phyloP scores from a whole-genome alignment of 805 yeast species.

The Cyberlindnera suaveolens region DNA sequence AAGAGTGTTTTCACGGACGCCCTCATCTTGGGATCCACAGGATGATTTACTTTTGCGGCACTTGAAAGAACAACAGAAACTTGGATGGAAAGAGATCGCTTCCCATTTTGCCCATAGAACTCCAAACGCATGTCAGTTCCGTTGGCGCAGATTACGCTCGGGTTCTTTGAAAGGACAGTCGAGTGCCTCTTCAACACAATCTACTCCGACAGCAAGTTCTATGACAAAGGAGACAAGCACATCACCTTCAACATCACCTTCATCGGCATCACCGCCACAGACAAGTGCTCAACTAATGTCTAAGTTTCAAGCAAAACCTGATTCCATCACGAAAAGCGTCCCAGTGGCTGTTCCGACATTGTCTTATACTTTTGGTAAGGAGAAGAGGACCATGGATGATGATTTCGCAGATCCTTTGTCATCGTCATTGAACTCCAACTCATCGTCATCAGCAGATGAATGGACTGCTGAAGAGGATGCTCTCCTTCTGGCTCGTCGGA shows the following conservation, averaged over 20 bases:
- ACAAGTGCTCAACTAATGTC: neutral
- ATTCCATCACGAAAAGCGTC: neutral
- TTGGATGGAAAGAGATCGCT: slow-evolving; percentile 88
- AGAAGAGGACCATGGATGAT: neutral
- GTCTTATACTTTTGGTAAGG: neutral
- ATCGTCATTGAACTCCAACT: slow-evolving; percentile 3
- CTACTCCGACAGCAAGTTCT: slow-evolving; percentile 10
- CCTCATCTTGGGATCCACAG: slow-evolving; percentile 72
- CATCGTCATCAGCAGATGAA: slow-evolving; percentile 10
- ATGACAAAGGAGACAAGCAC: slow-evolving; percentile 5
- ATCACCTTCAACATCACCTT: slow-evolving; percentile 11
- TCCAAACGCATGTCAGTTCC: slow-evolving; percentile 83
- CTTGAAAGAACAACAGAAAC: slow-evolving; percentile 72
- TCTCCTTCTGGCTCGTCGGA: slow-evolving; percentile 44
- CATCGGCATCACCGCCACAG: slow-evolving; percentile 2
- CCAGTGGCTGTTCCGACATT: neutral
- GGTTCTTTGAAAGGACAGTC: slow-evolving; percentile 30
- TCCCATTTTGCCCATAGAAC: slow-evolving; percentile 74
- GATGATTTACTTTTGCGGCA: slow-evolving; percentile 69
- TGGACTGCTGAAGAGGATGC: slow-evolving; percentile 71
- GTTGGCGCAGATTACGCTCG: slow-evolving; percentile 71
- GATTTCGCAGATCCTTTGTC: slow-evolving; percentile 10
- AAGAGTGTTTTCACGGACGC: slow-evolving; percentile 28
- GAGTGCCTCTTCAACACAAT: slow-evolving; percentile 3
- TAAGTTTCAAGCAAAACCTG: slow-evolving; percentile 1